Evolutionary conservation across 345 rosid species (phyloP).

Genomic region (Jatropha curcas): DNA sequence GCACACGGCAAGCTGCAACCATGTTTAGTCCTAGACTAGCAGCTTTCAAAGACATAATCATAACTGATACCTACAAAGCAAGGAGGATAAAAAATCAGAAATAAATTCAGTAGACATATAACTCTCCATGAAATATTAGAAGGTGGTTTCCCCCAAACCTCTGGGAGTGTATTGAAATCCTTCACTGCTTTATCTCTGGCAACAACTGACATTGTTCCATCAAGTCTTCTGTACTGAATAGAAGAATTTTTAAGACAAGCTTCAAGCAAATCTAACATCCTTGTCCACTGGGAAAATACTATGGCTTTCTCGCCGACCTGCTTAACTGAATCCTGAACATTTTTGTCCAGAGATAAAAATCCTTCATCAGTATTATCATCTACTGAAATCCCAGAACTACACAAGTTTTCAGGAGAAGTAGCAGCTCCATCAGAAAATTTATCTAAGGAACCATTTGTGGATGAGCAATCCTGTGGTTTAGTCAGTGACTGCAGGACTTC

Average conservation of each 20-base stretch:
- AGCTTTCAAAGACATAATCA: slow-evolving; percentile 97
- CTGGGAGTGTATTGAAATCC: slow-evolving; percentile 89
- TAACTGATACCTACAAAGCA: slow-evolving; percentile 67
- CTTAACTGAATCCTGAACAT: slow-evolving; percentile 33
- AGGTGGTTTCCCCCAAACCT: slow-evolving; percentile 49
- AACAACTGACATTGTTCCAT: slow-evolving; percentile 94
- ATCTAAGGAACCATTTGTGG: slow-evolving; percentile 18
- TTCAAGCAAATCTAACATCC: slow-evolving; percentile 90
- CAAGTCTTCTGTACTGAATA: slow-evolving; percentile 89
- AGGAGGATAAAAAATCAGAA: slow-evolving; percentile 1
- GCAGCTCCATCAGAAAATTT: slow-evolving; percentile 28
- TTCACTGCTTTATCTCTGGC: slow-evolving; percentile 96
- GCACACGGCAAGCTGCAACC: slow-evolving; percentile 95
- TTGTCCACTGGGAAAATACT: slow-evolving; percentile 97
- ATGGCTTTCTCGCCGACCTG: slow-evolving; percentile 75
- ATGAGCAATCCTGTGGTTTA: slow-evolving; percentile 35
- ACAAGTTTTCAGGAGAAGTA: slow-evolving; percentile 28
- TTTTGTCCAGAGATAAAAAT: slow-evolving; percentile 23
- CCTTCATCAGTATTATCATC: slow-evolving; percentile 26
- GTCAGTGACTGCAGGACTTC: slow-evolving; percentile 71
- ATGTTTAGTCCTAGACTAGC: slow-evolving; percentile 97
- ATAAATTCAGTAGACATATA: slow-evolving; percentile 1
- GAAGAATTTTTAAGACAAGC: slow-evolving; percentile 63
- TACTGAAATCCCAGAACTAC: slow-evolving; percentile 16
- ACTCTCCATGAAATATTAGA: neutral